Base-by-base conservation (phyloP, 257 asterid species). In the Lavandula angustifolia region DNA sequence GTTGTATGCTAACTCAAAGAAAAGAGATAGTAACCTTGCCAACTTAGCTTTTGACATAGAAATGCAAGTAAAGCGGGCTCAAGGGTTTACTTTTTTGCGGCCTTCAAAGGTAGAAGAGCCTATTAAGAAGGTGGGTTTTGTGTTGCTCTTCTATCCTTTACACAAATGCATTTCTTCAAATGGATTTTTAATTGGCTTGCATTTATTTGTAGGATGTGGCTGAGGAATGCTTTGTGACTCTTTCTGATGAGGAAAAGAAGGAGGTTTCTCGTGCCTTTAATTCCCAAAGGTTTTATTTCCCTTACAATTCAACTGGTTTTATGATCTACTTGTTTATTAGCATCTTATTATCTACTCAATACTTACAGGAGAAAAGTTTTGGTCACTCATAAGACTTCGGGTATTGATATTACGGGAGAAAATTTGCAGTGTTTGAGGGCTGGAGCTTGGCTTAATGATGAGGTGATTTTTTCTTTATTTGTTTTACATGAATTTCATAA, bases 371-470 rank as follows among this genome's bases (percentile, higher is more conserved):
- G 80, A 66, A 80, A 47, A 53, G 60, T 80, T 70, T 60, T 94
- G 85, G 95, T 66, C 47, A 62, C 73, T 59, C 99, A 90, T 77
- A 67, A 73, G 38, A 79, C 65, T 58, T 84, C 99, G 10, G 82
- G 83, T 73, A 87, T 94, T 72, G 95, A 87, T 69, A 84, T 90
- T 49, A 81, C 85, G 62, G 99, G 88, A 66, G 91, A 84, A 64
- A 67, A 40, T 48, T 63, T 90, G 55, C 99, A 77, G 79, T 90
- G 99, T 75, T 81, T 94, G 86, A 69, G 71, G 68, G 85, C 83
- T 14, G 69, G 81, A 44, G 84, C 76, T 34, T 94, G 99, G 99
- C 87, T 94, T 77, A 94, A 90, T 74, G 96, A 90, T 68, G 99
- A 94, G 95, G 99, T 90, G n/a, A 8, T 11, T 68, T 69, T 44